A percentile compares a stretch with the other conserved stretches of the same genome.
phyloP scores from a whole-genome alignment of 139 green algal species.

The Microglena sp. region DNA sequence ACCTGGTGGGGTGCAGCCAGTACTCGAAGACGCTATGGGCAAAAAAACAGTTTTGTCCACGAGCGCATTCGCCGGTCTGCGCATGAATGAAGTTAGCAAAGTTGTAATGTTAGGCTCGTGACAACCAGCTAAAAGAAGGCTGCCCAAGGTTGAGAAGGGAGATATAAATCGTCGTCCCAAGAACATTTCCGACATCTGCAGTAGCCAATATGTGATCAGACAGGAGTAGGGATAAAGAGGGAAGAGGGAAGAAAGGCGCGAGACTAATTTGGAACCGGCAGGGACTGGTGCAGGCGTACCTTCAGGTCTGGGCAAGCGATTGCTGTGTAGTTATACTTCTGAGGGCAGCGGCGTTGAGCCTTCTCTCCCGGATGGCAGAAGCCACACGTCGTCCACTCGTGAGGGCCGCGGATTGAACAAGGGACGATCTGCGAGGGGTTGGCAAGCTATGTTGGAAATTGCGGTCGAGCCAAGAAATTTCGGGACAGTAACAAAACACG shows the following conservation, averaged over 20 bases:
- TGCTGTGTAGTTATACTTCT: slow-evolving; percentile 9
- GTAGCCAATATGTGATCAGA: not conserved
- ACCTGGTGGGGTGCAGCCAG: slow-evolving; percentile 20
- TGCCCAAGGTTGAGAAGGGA: too few species aligned
- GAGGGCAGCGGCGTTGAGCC: slow-evolving; percentile 10
- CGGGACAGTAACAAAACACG: not conserved
- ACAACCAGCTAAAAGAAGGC: too few species aligned
- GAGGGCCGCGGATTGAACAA: slow-evolving; percentile 8
- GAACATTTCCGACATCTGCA: not conserved
- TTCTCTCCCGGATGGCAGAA: slow-evolving; percentile 20
- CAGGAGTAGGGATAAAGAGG: too few species aligned
- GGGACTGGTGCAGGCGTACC: not conserved
- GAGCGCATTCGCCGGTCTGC: slow-evolving; percentile 17
- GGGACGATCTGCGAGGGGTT: slow-evolving; percentile 10
- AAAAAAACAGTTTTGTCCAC: slow-evolving; percentile 13
- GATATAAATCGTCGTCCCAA: not conserved
- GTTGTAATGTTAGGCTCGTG: not conserved
- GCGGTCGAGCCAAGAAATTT: not conserved
- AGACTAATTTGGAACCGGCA: not conserved
- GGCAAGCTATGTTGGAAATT: not conserved
- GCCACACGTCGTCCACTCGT: slow-evolving; percentile 10
- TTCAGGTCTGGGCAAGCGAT: slow-evolving; percentile 16
- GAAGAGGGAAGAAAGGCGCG: too few species aligned
- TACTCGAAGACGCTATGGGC: slow-evolving; percentile 29
- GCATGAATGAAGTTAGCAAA: not conserved